Percentiles rank a stretch among this genome's conserved stretches.
Conservation (phyloP, 108 stramenopile species). For the Pseudonitzschia pungens region DNA sequence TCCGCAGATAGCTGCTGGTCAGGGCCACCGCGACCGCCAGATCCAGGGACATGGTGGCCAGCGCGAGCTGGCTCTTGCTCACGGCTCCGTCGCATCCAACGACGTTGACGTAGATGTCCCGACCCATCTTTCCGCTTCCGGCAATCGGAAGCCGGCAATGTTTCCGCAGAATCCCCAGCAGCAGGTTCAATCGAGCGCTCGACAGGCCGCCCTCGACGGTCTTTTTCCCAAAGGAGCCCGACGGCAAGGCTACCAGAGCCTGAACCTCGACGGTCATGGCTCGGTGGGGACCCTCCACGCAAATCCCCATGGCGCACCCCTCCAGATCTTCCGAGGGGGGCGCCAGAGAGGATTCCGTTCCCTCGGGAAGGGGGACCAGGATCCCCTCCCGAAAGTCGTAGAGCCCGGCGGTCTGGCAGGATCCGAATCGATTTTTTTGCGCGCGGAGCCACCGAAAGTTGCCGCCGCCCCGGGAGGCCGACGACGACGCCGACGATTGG, state of each 20-base stretch:
- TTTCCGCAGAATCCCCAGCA: constrained; percentile 92
- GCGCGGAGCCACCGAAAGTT: constrained; percentile 76
- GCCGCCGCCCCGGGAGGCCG: constrained; percentile 27
- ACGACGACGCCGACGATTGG: constrained; percentile 30
- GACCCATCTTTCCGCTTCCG: constrained; percentile 52
- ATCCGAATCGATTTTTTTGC: constrained; percentile 91
- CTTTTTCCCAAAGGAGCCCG: constrained; percentile 35
- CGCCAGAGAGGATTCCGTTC: constrained; percentile 67
- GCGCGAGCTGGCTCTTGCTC: constrained; percentile 34
- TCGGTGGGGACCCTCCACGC: constrained; percentile 83
- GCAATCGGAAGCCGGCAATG: constrained; percentile 42
- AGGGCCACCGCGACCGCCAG: constrained; percentile 81
- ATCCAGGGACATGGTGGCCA: constrained; percentile 54
- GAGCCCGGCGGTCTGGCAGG: constrained; percentile 84
- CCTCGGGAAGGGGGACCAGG: constrained; percentile 81
- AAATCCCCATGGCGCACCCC: constrained; percentile 86
- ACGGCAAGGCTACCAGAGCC: constrained; percentile 45
- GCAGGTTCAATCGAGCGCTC: constrained; percentile 67
- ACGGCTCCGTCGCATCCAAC: constrained; percentile 63
- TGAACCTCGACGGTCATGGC: constrained; percentile 79
- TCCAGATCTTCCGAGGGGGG: constrained; percentile 60
- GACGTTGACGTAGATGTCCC: constrained; percentile 91
- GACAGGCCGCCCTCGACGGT: constrained; percentile 74
- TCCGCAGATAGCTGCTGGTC: constrained; percentile 73
- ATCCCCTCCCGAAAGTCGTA: constrained; percentile 82